phyloP scores from a whole-genome alignment of 169 alveolate species.

The Prorocentrum cordatum region DNA sequence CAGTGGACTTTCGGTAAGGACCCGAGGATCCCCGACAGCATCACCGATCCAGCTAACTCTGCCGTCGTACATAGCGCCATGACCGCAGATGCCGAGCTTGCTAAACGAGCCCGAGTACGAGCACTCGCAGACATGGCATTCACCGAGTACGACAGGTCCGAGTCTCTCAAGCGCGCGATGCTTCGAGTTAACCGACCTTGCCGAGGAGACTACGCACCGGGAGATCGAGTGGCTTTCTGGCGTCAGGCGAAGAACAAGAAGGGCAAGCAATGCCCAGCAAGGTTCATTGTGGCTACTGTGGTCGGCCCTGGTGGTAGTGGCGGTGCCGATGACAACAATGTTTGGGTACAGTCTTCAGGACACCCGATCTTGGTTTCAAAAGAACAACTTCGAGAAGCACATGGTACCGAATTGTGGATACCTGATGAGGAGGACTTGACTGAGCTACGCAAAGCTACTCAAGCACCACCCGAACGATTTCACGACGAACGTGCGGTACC shows the following conservation, averaged over 20 bases:
- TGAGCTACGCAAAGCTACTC: too few species aligned
- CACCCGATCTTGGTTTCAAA: background rate
- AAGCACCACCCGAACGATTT: too few species aligned
- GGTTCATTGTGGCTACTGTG: background rate
- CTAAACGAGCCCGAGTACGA: background rate
- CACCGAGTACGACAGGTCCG: background rate
- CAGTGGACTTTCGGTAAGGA: background rate
- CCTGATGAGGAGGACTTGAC: too few species aligned
- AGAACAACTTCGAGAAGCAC: background rate
- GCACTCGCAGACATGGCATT: background rate
- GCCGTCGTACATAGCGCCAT: background rate
- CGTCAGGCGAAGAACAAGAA: background rate
- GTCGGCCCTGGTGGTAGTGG: background rate
- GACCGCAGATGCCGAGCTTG: background rate
- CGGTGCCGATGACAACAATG: background rate
- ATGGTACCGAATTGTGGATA: conserved; percentile 21
- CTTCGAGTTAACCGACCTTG: background rate
- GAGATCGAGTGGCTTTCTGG: conserved; percentile 16
- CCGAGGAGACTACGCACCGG: background rate
- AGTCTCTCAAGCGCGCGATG: background rate
- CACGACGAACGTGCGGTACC: too few species aligned
- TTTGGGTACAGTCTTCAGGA: background rate
- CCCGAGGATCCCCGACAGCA: background rate
- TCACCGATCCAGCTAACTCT: background rate
- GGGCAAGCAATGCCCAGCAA: background rate